These are phyloP conservation scores for Rhizophagus clarus DNA, from an alignment of 192 early-diverging fungal species.

Conservation along the genomic window DNA sequence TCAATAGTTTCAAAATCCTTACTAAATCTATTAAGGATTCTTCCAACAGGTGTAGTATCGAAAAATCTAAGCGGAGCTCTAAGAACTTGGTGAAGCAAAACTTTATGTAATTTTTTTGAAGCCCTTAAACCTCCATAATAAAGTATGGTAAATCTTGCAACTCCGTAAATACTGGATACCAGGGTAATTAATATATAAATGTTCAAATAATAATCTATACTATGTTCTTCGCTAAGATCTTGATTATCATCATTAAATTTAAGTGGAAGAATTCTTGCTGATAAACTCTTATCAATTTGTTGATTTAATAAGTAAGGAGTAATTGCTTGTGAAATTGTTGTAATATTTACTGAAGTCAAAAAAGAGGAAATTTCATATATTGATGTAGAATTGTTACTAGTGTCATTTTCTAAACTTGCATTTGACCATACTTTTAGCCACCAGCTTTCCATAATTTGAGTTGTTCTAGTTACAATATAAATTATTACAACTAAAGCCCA, in stretches of 20 bases:
- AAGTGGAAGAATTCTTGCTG: neutral
- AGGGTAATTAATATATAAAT: slow-evolving; percentile 64
- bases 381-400: too few relatives aligned
- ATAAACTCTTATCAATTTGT: neutral
- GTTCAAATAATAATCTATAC: slow-evolving; percentile 62
- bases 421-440: slow-evolving; percentile 27
- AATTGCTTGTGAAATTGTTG: neutral
- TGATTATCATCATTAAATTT: neutral
- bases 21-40: slow-evolving; percentile 82
- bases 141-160: slow-evolving; percentile 41
- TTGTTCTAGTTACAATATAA: slow-evolving; percentile 42
- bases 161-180: slow-evolving; percentile 39
- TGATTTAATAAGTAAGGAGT: neutral
- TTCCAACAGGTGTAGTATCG: slow-evolving; percentile 86
- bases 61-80: slow-evolving; percentile 84
- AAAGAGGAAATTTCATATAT: neutral
- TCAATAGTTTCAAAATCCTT: slow-evolving; percentile 87
- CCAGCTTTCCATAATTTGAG: slow-evolving; percentile 45
- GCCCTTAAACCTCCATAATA: slow-evolving; percentile 56
- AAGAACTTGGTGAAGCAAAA: slow-evolving; percentile 57
- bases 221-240: slow-evolving; percentile 19
- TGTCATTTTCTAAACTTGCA: neutral
- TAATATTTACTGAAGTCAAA: neutral
- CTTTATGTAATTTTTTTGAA: slow-evolving; percentile 56
- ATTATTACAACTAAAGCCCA: slow-evolving; percentile 60